These are phyloP conservation scores for Gamarada debralockiae DNA, from an alignment of 495 filamentous ascomycete species.

Conservation along the genomic window DNA sequence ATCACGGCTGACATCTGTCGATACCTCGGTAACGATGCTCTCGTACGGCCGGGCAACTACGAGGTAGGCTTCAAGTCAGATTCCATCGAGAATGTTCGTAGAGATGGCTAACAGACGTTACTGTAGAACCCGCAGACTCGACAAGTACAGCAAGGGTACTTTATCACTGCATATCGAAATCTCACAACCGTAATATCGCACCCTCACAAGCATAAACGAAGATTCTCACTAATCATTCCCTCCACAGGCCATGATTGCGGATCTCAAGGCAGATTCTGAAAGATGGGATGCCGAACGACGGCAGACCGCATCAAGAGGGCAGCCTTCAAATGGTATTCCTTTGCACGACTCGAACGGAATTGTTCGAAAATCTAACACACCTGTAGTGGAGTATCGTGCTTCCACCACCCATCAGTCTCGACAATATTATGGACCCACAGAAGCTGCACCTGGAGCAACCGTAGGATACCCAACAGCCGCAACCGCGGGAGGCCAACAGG, in stretches of 20 bases:
- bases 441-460: slow-evolving; percentile 2
- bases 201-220: slow-evolving; percentile 4
- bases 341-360: slow-evolving; percentile 47
- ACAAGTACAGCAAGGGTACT: slow-evolving; percentile 71
- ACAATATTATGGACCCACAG: slow-evolving; percentile 44
- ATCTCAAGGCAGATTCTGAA: slow-evolving; percentile 76
- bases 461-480: not conserved
- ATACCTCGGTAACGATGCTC: slow-evolving; percentile 87
- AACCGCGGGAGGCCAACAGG: slow-evolving; percentile 13
- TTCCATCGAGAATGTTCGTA: not conserved
- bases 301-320: slow-evolving; percentile 41
- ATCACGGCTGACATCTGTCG: slow-evolving; percentile 94
- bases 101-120: slow-evolving; percentile 4
- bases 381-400: slow-evolving; percentile 44
- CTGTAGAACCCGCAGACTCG: slow-evolving; percentile 16
- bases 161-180: slow-evolving; percentile 84
- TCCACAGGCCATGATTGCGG: slow-evolving; percentile 77
- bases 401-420: slow-evolving; percentile 46
- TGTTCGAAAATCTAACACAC: slow-evolving; percentile 55
- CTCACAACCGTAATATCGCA: slow-evolving; percentile 69
- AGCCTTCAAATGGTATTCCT: slow-evolving; percentile 53
- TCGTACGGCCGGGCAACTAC: slow-evolving; percentile 80
- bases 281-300: slow-evolving; percentile 74
- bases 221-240: slow-evolving; percentile 11
- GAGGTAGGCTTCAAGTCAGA: slow-evolving; percentile 51